Base-by-base conservation (phyloP, 2,329 filamentous ascomycete genomes). In the Cladorrhinum sp. region DNA sequence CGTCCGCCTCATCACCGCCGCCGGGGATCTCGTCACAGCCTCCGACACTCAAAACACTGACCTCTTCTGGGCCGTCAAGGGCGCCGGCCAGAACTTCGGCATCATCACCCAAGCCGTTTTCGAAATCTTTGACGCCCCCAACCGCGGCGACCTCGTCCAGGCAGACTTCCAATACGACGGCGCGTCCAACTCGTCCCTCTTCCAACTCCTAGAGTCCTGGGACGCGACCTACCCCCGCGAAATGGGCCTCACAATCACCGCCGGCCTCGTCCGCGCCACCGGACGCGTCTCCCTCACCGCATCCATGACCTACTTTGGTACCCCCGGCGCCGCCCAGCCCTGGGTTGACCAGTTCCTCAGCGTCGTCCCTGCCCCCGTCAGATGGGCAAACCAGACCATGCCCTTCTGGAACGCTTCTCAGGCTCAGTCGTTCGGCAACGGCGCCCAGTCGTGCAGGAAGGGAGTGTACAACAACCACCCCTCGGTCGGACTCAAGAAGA, bases 81-180 rank as follows among this genome's bases (percentile, higher is more conserved):
- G 72, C 20, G 72, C 71, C 7, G 72, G 72, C 12, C 72, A 71
- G 2, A 73, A 72, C 57, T 73, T 72, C 28, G 72, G 72, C 39
- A 66, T 73, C 24, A 68, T 71, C 4, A 68, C 69, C 12, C 20
- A n/a, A 14, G 53, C 53, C 2, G 36, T 28, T 36, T 55, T 30
- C 30, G 39, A 55, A 28, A 36, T 36, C 20, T 28, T 36, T 36
- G 39, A 55, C 12, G 30, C 30, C 12, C 30, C 30, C 18, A 39
- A 36, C 53, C 23, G 30, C 28, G 53, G 53, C 18, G 28, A 55
- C 53, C 30, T 55, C 53, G 39, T 55, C 53, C 30, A 36, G 28
- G 30, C 39, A 16, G 53, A 55, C 39, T 36, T 55, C n/a, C 30
- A 36, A 16, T 55, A 55, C 53, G 53, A 55, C 20, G 28, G 28